phyloP scores from a whole-genome alignment of 2,329 filamentous ascomycete genomes.

The Lecanosticta acicola region DNA sequence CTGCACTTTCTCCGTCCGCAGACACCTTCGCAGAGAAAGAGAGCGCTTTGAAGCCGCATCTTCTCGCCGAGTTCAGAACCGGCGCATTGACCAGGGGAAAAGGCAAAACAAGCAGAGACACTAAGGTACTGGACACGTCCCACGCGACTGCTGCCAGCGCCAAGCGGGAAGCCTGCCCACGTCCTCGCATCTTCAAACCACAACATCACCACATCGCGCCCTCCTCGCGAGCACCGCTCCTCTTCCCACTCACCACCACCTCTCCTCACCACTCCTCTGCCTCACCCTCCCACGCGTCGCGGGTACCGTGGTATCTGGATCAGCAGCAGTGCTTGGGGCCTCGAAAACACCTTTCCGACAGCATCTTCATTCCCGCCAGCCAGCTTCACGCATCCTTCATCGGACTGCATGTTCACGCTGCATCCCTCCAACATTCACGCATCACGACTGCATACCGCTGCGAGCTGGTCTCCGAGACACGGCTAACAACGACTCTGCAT shows the following conservation, averaged over 20 bases:
- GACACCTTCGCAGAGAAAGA: too few species aligned
- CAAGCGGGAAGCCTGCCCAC: background rate
- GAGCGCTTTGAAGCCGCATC: too few species aligned
- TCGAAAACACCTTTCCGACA: conserved; percentile 7
- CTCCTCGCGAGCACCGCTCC: background rate
- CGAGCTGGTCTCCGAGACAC: conserved; percentile 19
- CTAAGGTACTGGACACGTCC: too few species aligned
- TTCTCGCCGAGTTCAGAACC: too few species aligned
- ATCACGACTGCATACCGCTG: conserved; percentile 19
- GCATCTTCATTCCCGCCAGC: conserved; percentile 14
- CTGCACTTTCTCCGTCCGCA: too few species aligned
- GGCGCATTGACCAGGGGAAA: background rate
- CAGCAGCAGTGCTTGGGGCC: too few species aligned
- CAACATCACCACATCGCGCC: background rate
- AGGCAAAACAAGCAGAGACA: too few species aligned
- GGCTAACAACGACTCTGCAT: conserved; percentile 16
- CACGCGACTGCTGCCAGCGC: background rate
- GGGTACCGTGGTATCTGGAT: conserved; percentile 3
- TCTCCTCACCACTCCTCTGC: background rate
- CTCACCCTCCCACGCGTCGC: conserved; percentile 2
- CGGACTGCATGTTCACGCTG: conserved; percentile 29
- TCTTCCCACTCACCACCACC: background rate
- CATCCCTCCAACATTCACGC: conserved; percentile 20
- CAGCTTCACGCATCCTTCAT: conserved; percentile 19
- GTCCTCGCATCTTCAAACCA: background rate